These are phyloP conservation scores for Celoporthe dispersa DNA, from an alignment of 2,329 filamentous ascomycete genomes.

Conservation along the genomic window DNA sequence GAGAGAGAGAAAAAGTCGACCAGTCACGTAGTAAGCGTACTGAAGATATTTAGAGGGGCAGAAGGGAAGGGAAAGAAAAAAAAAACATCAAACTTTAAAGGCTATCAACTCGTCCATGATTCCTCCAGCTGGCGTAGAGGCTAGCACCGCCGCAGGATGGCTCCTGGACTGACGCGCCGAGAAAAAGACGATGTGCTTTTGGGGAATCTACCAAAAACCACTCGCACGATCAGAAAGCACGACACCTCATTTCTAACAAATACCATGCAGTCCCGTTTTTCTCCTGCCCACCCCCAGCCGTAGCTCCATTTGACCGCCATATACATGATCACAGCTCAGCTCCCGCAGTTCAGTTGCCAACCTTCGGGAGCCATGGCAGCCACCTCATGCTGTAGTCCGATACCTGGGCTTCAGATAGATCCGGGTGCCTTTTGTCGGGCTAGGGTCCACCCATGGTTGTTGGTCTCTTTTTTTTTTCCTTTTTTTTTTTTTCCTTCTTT, in stretches of 20 bases:
- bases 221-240: conserved; percentile 8
- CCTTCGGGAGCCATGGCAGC: background rate
- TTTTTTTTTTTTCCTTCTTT: background rate
- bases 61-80: background rate
- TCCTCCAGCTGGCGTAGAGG: conserved; percentile 12
- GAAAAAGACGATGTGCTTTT: conserved; percentile 24
- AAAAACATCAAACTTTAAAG: background rate
- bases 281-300: background rate
- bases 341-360: background rate
- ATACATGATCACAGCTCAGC: background rate
- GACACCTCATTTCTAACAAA: conserved; percentile 22
- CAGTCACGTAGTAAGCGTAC: background rate
- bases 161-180: conserved; percentile 25
- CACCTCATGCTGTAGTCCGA: background rate
- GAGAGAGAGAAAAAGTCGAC: background rate
- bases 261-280: conserved; percentile 10
- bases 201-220: conserved; percentile 27
- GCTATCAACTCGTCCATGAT: background rate
- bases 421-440: background rate
- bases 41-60: too few species aligned
- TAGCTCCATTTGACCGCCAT: background rate
- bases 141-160: conserved; percentile 22
- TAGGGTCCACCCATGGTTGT: background rate
- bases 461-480: background rate
- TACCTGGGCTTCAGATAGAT: background rate